Base-by-base conservation (phyloP, 2,329 filamentous ascomycete genomes). In the Fusarium sp. region DNA sequence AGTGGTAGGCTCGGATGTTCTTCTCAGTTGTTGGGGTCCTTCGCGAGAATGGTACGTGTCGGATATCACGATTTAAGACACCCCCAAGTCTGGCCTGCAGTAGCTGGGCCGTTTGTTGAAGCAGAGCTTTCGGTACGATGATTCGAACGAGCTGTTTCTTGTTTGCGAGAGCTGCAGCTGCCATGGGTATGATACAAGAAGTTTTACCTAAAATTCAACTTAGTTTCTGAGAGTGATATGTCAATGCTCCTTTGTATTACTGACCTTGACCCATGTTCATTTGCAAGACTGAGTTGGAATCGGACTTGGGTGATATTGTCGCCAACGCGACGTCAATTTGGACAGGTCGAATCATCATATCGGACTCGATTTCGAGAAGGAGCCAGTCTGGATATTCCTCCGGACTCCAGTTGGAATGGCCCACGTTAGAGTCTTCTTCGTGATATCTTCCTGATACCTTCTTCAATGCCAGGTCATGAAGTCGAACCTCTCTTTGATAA, bases 221-320 rank as follows among this genome's bases (percentile, higher is more conserved):
- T 26, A 68, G 53, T 13, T 31, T 14, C 25, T 23, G 6, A 28
- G 7, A 37, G n/a, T 10, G 6, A 13, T 7, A 9, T 10, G 11
- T 18, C 12, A 21, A 13, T 18, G n/a, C 2, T 56, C 23, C 18
- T 14, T 14, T 16, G 7, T 7, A 16, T 28, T 16, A 49, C 45
- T 73, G 74, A 79, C 85, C 85, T 79, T 89, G 84, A 0, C 89
- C 89, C 89, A 91, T 91, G 64, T 90, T 88, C 77, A 91, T 84
- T 65, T 91, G 89, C 2, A 91, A 69, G 0, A 91, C 87, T 0
- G 88, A 88, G 62, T 90, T 91, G 0, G 77, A 67, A 0, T 79
- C 78, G 0, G 85, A 87, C 0, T 71, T 58, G 0, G 90, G 89
- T 0, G 78, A 78, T 3, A 90, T 88, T 19, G 87, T 92, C 1